phyloP scores from a whole-genome alignment of 2,329 filamentous ascomycete genomes.

The Aureobasidium uvarum region DNA sequence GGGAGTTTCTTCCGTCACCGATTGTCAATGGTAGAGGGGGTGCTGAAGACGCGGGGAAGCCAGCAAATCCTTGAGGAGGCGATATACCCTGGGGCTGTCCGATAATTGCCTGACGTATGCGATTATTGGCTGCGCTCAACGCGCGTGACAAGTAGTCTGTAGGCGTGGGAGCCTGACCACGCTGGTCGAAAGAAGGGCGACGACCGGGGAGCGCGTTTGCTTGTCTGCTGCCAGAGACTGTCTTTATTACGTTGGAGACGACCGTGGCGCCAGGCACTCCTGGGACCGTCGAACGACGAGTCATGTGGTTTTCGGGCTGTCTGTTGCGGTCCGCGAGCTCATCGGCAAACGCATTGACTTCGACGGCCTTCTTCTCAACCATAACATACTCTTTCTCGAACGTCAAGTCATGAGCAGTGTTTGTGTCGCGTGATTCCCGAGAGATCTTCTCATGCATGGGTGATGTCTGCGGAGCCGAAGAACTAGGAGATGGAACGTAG shows the following conservation, averaged over 20 bases:
- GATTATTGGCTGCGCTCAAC: conserved; percentile 83
- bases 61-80: conserved; percentile 71
- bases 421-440: conserved; percentile 46
- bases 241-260: conserved; percentile 72
- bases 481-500: conserved; percentile 23
- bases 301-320: conserved; percentile 42
- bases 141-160: conserved; percentile 94
- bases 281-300: conserved; percentile 76
- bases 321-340: conserved; percentile 67
- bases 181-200: conserved; percentile 71
- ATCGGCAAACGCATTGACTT: conserved; percentile 96
- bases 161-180: conserved; percentile 69
- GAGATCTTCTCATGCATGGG: conserved; percentile 43
- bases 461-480: conserved; percentile 28
- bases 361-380: conserved; percentile 90
- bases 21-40: conserved; percentile 66
- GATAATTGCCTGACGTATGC: conserved; percentile 58
- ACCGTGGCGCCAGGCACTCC: conserved; percentile 62
- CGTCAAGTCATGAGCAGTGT: conserved; percentile 75
- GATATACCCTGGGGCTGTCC: conserved; percentile 67
- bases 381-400: conserved; percentile 94
- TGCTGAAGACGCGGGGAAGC: conserved; percentile 81
- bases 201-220: conserved; percentile 65
- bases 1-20: conserved; percentile 58
- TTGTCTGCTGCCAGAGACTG: conserved; percentile 65